Percentiles rank a stretch among this genome's conserved stretches.
These are phyloP conservation scores for Tolypocladium sp. DNA, from an alignment of 2,329 filamentous ascomycete species.

Conservation along the genomic window DNA sequence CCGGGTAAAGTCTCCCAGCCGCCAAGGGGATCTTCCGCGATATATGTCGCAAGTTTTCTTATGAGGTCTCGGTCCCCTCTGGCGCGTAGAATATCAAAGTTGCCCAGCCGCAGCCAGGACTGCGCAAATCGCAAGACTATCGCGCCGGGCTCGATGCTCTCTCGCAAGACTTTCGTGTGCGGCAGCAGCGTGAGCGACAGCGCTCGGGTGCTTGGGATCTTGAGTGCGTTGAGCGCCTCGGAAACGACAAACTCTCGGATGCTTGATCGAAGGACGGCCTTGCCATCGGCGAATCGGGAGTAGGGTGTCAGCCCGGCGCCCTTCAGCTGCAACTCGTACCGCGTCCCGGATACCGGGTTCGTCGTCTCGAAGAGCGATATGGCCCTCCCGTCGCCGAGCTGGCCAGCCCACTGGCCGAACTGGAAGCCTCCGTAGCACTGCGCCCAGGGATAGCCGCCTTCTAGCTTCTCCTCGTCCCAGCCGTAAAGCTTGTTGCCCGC, in stretches of 20 bases:
- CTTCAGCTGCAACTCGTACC: slow-evolving; percentile 91
- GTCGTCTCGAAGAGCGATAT: slow-evolving; percentile 90
- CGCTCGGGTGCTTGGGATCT: slow-evolving; percentile 79
- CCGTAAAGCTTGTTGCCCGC: slow-evolving; percentile 78
- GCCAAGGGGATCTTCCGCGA: slow-evolving; percentile 77
- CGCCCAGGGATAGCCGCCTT: slow-evolving; percentile 89
- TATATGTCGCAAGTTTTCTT: slow-evolving; percentile 67
- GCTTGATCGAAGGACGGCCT: slow-evolving; percentile 83
- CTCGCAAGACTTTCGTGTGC: slow-evolving; percentile 62
- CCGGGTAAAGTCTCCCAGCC: slow-evolving; percentile 81
- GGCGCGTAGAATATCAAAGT: slow-evolving; percentile 82
- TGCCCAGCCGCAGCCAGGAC: slow-evolving; percentile 88
- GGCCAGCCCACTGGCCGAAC: slow-evolving; percentile 86
- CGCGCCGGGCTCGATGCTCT: slow-evolving; percentile 79
- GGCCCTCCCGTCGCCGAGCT: slow-evolving; percentile 87
- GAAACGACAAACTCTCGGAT: slow-evolving; percentile 92
- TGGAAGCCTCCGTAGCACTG: slow-evolving; percentile 89
- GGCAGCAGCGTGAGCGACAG: slow-evolving; percentile 73
- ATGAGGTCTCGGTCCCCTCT: slow-evolving; percentile 70
- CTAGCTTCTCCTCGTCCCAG: slow-evolving; percentile 55
- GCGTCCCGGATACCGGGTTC: slow-evolving; percentile 58
- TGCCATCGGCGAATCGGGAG: slow-evolving; percentile 91
- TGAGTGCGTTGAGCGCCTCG: slow-evolving; percentile 76
- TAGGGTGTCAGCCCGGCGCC: slow-evolving; percentile 91
- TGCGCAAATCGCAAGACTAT: slow-evolving; percentile 90